Evolutionary conservation across 805 yeast genomes (phyloP).

Genomic region (Nakazawaea molendinolei): DNA sequence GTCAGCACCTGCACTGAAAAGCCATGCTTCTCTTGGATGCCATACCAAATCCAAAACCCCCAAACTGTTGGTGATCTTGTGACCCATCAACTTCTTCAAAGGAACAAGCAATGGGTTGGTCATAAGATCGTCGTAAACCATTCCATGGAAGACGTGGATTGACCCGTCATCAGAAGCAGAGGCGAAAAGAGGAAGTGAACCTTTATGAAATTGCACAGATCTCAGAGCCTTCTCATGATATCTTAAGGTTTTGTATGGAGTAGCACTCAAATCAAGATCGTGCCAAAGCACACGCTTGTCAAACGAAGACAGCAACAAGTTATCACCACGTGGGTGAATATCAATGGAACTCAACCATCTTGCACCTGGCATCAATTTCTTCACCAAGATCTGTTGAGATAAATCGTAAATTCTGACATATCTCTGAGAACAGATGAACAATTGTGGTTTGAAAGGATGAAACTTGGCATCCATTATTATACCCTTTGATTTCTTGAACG

Average conservation of each 20-base stretch:
- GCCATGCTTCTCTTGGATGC: conserved; percentile 99
- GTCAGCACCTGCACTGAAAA: conserved; percentile 96
- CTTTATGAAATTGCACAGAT: conserved; percentile 78
- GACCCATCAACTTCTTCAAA: conserved; percentile 88
- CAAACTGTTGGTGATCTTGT: conserved; percentile 66
- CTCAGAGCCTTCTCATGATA: conserved; percentile 95
- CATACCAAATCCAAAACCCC: conserved; percentile 86
- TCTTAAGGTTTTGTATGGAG: conserved; percentile 93
- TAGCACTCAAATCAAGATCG: conserved; percentile 79
- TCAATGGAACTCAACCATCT: conserved; percentile 90
- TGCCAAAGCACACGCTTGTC: conserved; percentile 98
- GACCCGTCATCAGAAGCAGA: conserved; percentile 93
- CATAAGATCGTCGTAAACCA: conserved; percentile 92
- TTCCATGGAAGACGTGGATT: conserved; percentile 92
- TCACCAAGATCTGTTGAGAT: conserved; percentile 74
- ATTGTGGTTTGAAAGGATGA: conserved; percentile 93
- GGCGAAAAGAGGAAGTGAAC: conserved; percentile 81
- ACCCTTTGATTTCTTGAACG: conserved; percentile 89
- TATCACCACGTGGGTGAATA: conserved; percentile 86
- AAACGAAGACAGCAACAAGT: conserved; percentile 83
- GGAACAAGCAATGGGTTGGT: conserved; percentile 95
- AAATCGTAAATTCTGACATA: conserved; percentile 87
- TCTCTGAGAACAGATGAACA: conserved; percentile 91
- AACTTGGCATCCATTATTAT: conserved; percentile 92
- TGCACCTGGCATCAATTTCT: conserved; percentile 90